These are phyloP conservation scores for Triticum timopheevii DNA, from an alignment of 176 grass and related monocot genomes.

Conservation along the genomic window DNA sequence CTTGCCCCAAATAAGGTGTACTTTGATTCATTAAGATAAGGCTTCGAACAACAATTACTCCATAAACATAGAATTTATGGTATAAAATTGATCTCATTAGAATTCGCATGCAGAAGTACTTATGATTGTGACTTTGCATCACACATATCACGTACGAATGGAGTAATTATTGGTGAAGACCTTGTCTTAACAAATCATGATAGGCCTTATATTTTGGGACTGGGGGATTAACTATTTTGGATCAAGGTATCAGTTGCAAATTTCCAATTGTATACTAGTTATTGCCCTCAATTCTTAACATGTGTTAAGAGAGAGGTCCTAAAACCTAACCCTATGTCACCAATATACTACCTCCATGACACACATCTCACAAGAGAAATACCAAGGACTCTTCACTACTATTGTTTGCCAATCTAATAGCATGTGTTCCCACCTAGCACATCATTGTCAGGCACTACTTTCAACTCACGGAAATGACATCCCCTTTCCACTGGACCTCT, in stretches of 20 bases:
- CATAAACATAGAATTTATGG: neutral
- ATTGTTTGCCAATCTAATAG: neutral
- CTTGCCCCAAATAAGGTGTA: no score
- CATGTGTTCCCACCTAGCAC: neutral
- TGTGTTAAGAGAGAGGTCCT: neutral
- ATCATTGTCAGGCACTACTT: neutral
- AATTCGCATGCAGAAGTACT: no score
- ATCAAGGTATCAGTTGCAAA: neutral
- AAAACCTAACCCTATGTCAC: neutral
- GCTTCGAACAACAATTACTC: no score
- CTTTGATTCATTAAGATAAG: no score
- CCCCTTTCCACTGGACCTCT: neutral
- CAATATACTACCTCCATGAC: neutral
- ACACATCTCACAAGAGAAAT: neutral
- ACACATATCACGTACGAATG: no score
- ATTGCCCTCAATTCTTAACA: neutral
- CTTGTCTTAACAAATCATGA: no score
- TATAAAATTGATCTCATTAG: no score
- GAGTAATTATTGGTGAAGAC: no score
- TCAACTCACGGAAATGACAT: neutral
- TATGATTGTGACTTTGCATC: no score
- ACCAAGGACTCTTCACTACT: neutral
- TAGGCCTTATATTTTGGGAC: no score
- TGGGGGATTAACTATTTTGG: neutral
- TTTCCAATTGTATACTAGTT: neutral